These are phyloP conservation scores for Nyctanthes arbortristis DNA, from an alignment of 257 asterid species.

Conservation along the genomic window DNA sequence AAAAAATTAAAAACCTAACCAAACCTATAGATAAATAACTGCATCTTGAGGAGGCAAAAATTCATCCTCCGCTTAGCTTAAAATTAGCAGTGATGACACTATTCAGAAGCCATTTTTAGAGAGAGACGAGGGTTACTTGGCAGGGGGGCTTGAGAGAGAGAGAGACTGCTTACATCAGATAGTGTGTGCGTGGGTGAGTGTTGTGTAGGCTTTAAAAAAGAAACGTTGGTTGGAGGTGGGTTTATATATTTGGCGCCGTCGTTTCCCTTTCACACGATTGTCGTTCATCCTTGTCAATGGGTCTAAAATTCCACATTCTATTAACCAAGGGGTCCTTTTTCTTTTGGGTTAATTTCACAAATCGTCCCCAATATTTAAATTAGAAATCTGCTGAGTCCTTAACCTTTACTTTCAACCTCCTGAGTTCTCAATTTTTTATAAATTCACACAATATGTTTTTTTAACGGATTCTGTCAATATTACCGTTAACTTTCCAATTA, in stretches of 20 bases:
- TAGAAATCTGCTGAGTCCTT: no score
- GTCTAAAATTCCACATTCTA: neutral
- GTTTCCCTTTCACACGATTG: slow-evolving; percentile 1
- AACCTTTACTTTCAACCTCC: no score
- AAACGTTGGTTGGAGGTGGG: slow-evolving; percentile 14
- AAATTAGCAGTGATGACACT: slow-evolving; percentile 27
- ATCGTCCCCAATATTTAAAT: no score
- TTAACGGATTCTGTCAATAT: no score
- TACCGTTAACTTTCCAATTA: no score
- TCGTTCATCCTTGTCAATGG: neutral
- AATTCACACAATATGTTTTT: no score
- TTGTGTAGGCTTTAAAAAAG: slow-evolving; percentile 10
- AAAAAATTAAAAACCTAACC: slow-evolving; percentile 38
- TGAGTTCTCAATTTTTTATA: no score
- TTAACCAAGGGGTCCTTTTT: no score
- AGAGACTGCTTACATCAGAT: slow-evolving; percentile 7
- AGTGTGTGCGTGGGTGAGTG: neutral
- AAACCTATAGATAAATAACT: neutral
- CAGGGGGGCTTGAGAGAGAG: slow-evolving; percentile 13
- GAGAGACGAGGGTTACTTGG: slow-evolving; percentile 20
- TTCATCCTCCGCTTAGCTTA: slow-evolving; percentile 8
- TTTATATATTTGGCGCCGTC: slow-evolving; percentile 11
- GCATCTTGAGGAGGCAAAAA: slow-evolving; percentile 5
- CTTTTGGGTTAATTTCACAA: neutral
- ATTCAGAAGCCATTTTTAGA: slow-evolving; percentile 24